These are phyloP conservation scores for Plasmopara viticola DNA, from an alignment of 352 stramenopile species.

Conservation along the genomic window DNA sequence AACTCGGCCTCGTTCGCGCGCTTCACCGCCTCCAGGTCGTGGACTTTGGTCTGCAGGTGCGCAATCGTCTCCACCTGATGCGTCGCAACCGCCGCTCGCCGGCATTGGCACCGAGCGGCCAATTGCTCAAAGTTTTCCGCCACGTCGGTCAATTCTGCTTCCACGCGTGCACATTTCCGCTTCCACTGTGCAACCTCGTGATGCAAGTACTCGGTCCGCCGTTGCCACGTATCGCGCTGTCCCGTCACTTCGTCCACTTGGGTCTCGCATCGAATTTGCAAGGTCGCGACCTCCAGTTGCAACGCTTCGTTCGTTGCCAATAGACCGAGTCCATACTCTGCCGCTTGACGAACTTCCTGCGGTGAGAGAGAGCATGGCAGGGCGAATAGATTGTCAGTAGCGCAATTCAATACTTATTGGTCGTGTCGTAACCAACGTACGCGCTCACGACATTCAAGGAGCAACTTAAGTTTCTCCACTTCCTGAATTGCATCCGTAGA, in stretches of 20 bases:
- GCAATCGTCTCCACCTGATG: slow-evolving; percentile 28
- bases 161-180: slow-evolving; percentile 46
- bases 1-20: slow-evolving; percentile 37
- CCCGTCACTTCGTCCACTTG: slow-evolving; percentile 52
- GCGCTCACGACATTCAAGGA: slow-evolving; percentile 46
- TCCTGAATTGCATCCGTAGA: slow-evolving; percentile 44
- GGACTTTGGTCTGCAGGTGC: slow-evolving; percentile 41
- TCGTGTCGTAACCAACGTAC: slow-evolving; percentile 8
- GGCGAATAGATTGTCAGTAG: slow-evolving; percentile 2
- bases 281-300: slow-evolving; percentile 52
- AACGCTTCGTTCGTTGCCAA: slow-evolving; percentile 76
- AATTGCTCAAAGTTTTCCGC: slow-evolving; percentile 51
- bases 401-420: background rate
- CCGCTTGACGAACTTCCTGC: slow-evolving; percentile 72
- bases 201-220: slow-evolving; percentile 50
- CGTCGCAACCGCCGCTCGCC: background rate
- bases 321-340: slow-evolving; percentile 70
- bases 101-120: slow-evolving; percentile 35
- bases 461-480: slow-evolving; percentile 33
- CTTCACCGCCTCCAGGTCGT: slow-evolving; percentile 27
- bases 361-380: slow-evolving; percentile 6
- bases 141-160: slow-evolving; percentile 64
- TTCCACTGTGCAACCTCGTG: slow-evolving; percentile 68
- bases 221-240: slow-evolving; percentile 55
- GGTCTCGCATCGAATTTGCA: slow-evolving; percentile 70